These are phyloP conservation scores for Kregervanrija delftensis DNA, from an alignment of 805 yeast genomes.

Conservation along the genomic window DNA sequence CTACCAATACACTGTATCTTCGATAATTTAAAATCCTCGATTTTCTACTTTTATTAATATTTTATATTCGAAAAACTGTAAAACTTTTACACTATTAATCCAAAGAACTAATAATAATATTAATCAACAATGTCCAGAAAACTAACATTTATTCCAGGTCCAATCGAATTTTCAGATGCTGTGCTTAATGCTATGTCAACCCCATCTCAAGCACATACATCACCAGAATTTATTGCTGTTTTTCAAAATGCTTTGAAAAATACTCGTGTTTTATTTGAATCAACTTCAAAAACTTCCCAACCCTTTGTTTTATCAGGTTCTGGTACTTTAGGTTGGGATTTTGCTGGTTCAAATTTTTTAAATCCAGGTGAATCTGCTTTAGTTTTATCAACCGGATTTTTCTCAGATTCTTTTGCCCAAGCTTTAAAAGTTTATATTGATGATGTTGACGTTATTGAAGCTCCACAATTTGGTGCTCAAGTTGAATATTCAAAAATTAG, in stretches of 20 bases:
- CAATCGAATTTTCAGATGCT: constrained; percentile 53
- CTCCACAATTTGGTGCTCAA: constrained; percentile 60
- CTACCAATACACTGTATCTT: no score
- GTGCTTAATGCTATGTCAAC: constrained; percentile 77
- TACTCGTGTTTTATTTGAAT: constrained; percentile 69
- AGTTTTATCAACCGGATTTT: constrained; percentile 85
- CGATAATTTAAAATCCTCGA: no score
- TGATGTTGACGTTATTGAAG: constrained; percentile 65
- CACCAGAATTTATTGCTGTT: constrained; percentile 70
- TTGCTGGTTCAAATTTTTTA: constrained; percentile 72
- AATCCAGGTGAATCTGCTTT: constrained; percentile 62
- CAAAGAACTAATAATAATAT: not conserved
- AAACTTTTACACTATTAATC: no score
- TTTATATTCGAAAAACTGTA: no score
- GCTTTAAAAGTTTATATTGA: constrained; percentile 67
- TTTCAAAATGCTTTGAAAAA: constrained; percentile 64
- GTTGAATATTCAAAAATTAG: constrained; percentile 54
- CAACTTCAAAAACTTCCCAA: constrained; percentile 59
- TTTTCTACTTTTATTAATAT: no score
- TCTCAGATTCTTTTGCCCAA: constrained; percentile 77
- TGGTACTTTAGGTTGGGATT: constrained; percentile 95
- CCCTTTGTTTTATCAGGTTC: constrained; percentile 82
- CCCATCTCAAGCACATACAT: constrained; percentile 85
- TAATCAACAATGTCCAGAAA: constrained; percentile 21
- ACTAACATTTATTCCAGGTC: constrained; percentile 31